A percentile compares a stretch with the other conserved stretches of the same genome.
Conservation (phyloP, 306 rosid genomes). For the Malus asiatica region DNA sequence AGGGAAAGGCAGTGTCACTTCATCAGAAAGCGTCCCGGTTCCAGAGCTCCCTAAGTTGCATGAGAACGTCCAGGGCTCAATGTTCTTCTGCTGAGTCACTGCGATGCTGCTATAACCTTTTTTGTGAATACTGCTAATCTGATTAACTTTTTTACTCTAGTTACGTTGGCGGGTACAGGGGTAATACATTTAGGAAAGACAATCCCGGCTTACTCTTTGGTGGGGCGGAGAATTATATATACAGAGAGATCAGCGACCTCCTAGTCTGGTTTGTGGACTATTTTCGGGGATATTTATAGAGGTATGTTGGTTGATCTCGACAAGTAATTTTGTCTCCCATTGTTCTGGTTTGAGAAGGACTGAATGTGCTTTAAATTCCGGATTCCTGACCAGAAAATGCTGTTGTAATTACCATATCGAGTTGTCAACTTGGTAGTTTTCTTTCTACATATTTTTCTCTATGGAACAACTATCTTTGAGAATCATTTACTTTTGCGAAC, state of each 20-base stretch:
- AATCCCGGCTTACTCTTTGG: conserved; percentile 23
- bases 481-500: not conserved
- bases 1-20: conserved; percentile 12
- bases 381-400: no score
- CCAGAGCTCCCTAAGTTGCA: conserved; percentile 71
- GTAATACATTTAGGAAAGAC: not conserved
- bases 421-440: no score
- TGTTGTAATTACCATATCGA: no score
- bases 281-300: not conserved
- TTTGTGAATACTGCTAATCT: conserved; percentile 16
- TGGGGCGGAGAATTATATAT: conserved; percentile 15
- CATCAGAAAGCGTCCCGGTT: conserved; percentile 30
- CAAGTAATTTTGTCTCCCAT: not conserved
- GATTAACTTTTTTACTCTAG: conserved; percentile 2
- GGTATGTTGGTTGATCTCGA: not conserved
- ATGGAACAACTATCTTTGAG: not conserved
- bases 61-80: conserved; percentile 36
- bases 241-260: not conserved
- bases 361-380: no score
- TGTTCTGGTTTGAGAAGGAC: not conserved
- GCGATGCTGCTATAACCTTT: conserved; percentile 6
- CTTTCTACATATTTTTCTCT: not conserved
- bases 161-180: conserved; percentile 16
- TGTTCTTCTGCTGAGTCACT: conserved; percentile 74
- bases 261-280: not conserved